These are phyloP conservation scores for Plectosphaerella plurivora DNA, from an alignment of 2,329 filamentous ascomycete species.

Conservation along the genomic window DNA sequence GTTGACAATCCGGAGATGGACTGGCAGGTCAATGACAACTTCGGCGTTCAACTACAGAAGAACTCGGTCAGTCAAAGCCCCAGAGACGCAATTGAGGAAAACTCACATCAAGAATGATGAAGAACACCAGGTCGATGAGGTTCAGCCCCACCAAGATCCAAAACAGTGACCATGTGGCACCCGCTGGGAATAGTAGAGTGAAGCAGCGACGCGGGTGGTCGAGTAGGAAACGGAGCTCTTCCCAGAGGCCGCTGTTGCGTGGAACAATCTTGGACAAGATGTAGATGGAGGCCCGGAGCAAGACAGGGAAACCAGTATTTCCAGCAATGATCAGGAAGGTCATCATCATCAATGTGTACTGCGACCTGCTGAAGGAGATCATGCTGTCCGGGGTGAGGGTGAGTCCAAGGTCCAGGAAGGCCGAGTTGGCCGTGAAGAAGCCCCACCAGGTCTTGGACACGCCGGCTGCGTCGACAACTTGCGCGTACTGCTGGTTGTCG, in stretches of 20 bases:
- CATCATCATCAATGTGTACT: conserved; percentile 71
- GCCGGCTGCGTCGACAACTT: conserved; percentile 56
- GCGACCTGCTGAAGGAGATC: conserved; percentile 76
- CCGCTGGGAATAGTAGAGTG: conserved; percentile 84
- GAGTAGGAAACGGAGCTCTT: conserved; percentile 84
- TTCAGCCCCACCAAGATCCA: conserved; percentile 80
- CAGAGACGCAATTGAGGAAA: background rate
- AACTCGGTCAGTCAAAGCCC: conserved; percentile 12
- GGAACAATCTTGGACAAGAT: conserved; percentile 63
- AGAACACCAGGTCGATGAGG: conserved; percentile 80
- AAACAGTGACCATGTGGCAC: conserved; percentile 94
- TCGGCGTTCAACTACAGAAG: conserved; percentile 60
- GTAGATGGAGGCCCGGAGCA: conserved; percentile 95
- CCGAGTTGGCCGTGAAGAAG: conserved; percentile 80
- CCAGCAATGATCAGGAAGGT: conserved; percentile 89
- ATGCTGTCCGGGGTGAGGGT: conserved; percentile 92
- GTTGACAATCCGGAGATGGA: conserved; percentile 73
- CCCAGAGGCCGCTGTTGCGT: conserved; percentile 67
- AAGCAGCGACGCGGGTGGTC: conserved; percentile 96
- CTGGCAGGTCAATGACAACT: conserved; percentile 62
- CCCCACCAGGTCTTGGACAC: conserved; percentile 81
- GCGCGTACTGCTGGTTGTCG: conserved; percentile 53
- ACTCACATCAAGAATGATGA: conserved; percentile 84
- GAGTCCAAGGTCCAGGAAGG: conserved; percentile 94
- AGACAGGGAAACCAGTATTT: conserved; percentile 92